Evolutionary conservation across 2,329 filamentous ascomycete species (phyloP).

Genomic region (Metarhizium humberi): DNA sequence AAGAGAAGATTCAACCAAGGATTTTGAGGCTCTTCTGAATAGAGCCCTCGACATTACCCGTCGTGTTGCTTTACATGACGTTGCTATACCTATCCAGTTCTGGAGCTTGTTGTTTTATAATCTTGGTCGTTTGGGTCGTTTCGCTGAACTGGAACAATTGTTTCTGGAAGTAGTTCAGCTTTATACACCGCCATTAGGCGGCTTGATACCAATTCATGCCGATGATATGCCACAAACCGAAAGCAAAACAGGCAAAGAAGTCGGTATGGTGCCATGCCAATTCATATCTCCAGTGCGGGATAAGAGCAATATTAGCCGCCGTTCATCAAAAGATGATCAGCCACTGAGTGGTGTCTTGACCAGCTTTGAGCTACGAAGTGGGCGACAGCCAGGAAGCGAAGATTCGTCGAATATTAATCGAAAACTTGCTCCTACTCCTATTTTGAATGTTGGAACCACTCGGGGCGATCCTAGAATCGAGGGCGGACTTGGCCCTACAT

Average conservation of each 20-base stretch:
- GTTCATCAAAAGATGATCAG: not conserved
- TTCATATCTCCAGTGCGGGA: not conserved
- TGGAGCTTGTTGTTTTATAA: conserved; percentile 36
- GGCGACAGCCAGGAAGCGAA: not conserved
- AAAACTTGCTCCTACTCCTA: not conserved
- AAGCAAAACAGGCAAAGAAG: not conserved
- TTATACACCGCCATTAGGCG: conserved; percentile 20
- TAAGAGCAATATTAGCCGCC: not conserved
- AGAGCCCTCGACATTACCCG: conserved; percentile 20
- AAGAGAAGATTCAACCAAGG: not conserved
- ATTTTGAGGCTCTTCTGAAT: conserved; percentile 15
- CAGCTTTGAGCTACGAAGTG: not conserved
- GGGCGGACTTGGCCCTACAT: not conserved
- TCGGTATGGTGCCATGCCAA: not conserved
- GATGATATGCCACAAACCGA: conserved; percentile 28
- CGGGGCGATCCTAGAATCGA: not conserved
- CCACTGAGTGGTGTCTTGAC: not conserved
- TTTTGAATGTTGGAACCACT: not conserved
- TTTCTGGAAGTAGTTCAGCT: conserved; percentile 32
- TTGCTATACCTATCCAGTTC: conserved; percentile 24
- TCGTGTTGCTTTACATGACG: conserved; percentile 19
- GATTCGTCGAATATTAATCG: not conserved
- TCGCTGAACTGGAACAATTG: conserved; percentile 36
- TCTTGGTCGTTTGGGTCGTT: conserved; percentile 32
- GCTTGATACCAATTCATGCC: conserved; percentile 33